phyloP scores from a whole-genome alignment of 345 rosid species.

The Iberis pinnata region DNA sequence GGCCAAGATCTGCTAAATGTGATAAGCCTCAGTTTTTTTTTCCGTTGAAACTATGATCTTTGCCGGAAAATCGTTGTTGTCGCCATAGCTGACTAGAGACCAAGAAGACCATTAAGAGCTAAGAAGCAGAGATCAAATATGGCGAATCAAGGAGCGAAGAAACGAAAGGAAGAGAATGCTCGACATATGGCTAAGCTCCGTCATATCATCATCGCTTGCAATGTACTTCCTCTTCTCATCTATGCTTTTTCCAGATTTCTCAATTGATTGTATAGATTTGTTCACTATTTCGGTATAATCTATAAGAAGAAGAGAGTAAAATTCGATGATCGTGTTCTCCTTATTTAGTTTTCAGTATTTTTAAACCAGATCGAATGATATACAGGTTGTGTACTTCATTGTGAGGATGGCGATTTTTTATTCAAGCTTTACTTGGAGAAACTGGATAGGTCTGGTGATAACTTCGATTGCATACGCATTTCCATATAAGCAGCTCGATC shows the following conservation, averaged over 20 bases:
- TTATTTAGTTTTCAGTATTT: background rate
- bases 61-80: no score
- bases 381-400: conserved; percentile 57
- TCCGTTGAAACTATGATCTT: no score
- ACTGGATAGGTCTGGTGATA: conserved; percentile 62
- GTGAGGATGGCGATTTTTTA: conserved; percentile 58
- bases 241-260: no score
- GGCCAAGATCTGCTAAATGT: no score
- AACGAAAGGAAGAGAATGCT: conserved; percentile 76
- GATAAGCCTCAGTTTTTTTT: no score
- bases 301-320: no score
- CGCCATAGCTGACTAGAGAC: no score
- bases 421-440: conserved; percentile 74
- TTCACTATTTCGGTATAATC: no score
- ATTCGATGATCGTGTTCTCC: background rate
- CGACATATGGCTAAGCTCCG: conserved; percentile 70
- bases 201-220: conserved; percentile 60
- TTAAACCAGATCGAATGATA: no score
- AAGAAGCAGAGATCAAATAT: conserved; percentile 20
- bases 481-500: conserved; percentile 69
- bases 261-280: no score
- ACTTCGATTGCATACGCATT: conserved; percentile 54
- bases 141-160: conserved; percentile 97
- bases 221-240: no score
- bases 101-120: no score